Base-by-base conservation (phyloP, 208 protist genomes). In the Trypanosoma caninum region DNA sequence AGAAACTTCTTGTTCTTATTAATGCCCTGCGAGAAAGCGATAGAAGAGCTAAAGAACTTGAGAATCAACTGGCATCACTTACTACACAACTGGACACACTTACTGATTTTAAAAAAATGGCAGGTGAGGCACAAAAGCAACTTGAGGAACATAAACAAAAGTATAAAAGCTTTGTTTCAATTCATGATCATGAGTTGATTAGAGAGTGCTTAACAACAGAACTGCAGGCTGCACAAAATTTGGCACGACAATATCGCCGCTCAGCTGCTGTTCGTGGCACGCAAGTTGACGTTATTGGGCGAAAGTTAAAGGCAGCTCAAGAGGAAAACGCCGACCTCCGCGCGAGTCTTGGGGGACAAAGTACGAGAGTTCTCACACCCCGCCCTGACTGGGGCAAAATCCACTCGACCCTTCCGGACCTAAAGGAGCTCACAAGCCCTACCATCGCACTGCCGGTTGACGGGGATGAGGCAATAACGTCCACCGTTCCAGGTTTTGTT, bases 1-100 rank as follows among this genome's bases (percentile, higher is more conserved):
- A 91, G 47, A 91, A 89, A 65, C 79, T 88, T 37, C 63, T 94
- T 27, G 68, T 91, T 0, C 78, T 94, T 59, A 84, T 94, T 54
- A 72, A 71, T 31, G 77, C 83, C 11, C 60, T 94, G 54, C 65
- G 84, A 5, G 87, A 94, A 47, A 87, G 83, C 50, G 87, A 94
- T 63, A 69, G 69, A 44, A 66, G 84, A 2, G 40, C 89, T 41
- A 91, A 94, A 55, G 67, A 66, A 18, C 71, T 81, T 47, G 87
- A 94, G 42, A 34, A 65, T 3, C 61, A 82, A 1, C 59, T 91
- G 16, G 33, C 63, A 3, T 31, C 46, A 35, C 71, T 86, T 38
- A 62, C 53, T 27, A 66, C 66, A 6, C 76, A 91, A 59, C 68
- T 91, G 7, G 80, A 78, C 22, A 79, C 89, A 68, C 69, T 94